Base-by-base conservation (phyloP, 371 early-diverging fungal genomes). In the Mucor velutinosus region DNA sequence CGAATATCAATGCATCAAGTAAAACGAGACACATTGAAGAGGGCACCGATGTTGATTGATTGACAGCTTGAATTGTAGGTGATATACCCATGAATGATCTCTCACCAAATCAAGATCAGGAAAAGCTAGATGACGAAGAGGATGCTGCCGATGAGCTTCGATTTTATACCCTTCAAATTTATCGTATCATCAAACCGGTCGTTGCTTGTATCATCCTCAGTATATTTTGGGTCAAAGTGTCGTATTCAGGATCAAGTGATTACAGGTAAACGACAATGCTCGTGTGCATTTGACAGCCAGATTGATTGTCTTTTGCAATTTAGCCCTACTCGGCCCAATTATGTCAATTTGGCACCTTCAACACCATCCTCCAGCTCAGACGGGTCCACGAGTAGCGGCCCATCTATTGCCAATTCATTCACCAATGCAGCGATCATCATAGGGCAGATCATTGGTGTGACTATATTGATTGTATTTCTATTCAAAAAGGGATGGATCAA, bases 181-280 rank as follows among this genome's bases (percentile, higher is more conserved):
- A 90, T 76, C 77, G 83, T 43, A 89, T 95, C 61, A 88, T 94
- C 68, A 87, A 90, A 59, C 95, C 95, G 15, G 94, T 94, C 5
- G 81, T 92, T 8, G 63, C 81, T 15, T 93, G 94, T 69, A 92
- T 95, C 58, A 66, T 87, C 12, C 78, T 94, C 27, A 89, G 91
- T 45, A 90, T 95, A 35, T 81, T 93, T 35, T 95, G 95, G 95
- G 92, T 93, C 62, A 95, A 95, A 70, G 80, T 93, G n/a, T 67
- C 77, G 3, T 84, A 85, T 82, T 63, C 73, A 77, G 79, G 76
- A 32, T 65, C 73, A 37, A 85, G 86, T 67, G 87, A 89, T 62
- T 88, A 87, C 60, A 79, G 81, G 87, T 87, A 78, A 69, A 55
- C 19, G 32, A 45, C 15, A 43, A 45, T 45, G 45, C 19, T 19